Base-by-base conservation (phyloP, 2,329 filamentous ascomycete genomes). In the Scopulariopsis brevicaulis region DNA sequence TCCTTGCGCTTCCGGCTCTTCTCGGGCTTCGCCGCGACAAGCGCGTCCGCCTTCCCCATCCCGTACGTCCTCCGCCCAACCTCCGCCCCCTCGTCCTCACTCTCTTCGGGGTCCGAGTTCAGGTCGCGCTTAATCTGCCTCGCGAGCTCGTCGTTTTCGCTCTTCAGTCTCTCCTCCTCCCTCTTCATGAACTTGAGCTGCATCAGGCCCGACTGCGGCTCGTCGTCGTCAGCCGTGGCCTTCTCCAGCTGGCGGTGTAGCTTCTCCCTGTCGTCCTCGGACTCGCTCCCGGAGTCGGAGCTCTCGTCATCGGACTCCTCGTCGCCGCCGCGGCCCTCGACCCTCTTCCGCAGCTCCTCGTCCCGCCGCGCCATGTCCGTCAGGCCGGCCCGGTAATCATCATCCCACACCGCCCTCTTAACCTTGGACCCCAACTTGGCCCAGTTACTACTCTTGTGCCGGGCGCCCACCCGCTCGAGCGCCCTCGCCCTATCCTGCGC, bases 141-240 rank as follows among this genome's bases (percentile, higher is more conserved):
- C 14, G 90, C 74, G 59, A 90, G 82, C 58, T 89, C 87, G 64
- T 96, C 89, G 64, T 97, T 96, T 59, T 84, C 81, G 62, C 86
- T 83, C 70, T 86, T 91, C 65, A 84, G 84, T 43, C 84, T 79
- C 32, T 86, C 87, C 66, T 96, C 92, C 1, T 91, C 90, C 63
- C 87, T 90, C 65, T 87, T 84, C 94, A 99, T 97, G 69, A 99
- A 99, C 61, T 90, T 89, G 86, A 99, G 90, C 56, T 82, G 81
- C 71, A 89, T 84, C 7, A 99, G 74, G 64, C 83, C 86, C 15
- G 86, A 85, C 63, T 81, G 77, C 0, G 81, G 81, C 20, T 68
- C 75, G n/a, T 73, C 73, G 24, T 81, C 78, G 15, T 77, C 72
- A 10, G 73, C 67, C 37, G 75, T 73, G 11, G 76, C 71, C 20